These are phyloP conservation scores for Acaromyces ingoldii DNA, from an alignment of 1,284 basidiomycete species.

Conservation along the genomic window DNA sequence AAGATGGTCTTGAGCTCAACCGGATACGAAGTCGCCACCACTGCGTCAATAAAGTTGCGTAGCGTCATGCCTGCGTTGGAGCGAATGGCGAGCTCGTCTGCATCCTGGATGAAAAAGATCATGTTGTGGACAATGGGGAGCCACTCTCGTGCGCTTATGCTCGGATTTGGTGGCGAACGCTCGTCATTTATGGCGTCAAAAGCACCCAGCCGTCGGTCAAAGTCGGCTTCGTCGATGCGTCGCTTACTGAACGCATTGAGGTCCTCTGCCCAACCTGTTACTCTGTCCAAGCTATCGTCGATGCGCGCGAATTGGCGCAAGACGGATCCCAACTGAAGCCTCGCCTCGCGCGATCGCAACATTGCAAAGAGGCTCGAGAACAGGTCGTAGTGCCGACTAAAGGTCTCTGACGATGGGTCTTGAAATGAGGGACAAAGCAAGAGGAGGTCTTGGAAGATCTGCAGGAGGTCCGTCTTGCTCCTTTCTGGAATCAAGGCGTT, in stretches of 20 bases:
- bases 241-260: conserved; percentile 81
- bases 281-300: conserved; percentile 21
- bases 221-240: conserved; percentile 86
- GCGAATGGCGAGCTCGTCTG: conserved; percentile 80
- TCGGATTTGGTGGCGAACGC: conserved; percentile 32
- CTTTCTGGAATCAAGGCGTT: conserved; percentile 75
- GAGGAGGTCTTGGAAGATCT: conserved; percentile 69
- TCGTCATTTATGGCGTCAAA: conserved; percentile 71
- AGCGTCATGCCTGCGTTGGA: conserved; percentile 74
- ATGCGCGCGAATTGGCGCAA: conserved; percentile 38
- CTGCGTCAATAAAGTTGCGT: conserved; percentile 67
- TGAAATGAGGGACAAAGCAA: conserved; percentile 66
- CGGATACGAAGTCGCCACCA: conserved; percentile 1
- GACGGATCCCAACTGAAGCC: conserved; percentile 29
- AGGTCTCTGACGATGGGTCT: conserved; percentile 23
- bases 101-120: conserved; percentile 81
- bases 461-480: conserved; percentile 77
- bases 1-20: conserved; percentile 55
- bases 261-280: conserved; percentile 26
- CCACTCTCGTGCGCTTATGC: conserved; percentile 64
- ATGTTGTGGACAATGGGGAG: conserved; percentile 76
- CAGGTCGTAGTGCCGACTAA: conserved; percentile 30
- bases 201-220: conserved; percentile 75
- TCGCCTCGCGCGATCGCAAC: conserved; percentile 29
- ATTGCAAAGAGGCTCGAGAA: conserved; percentile 38